Base-by-base conservation (phyloP, 1,284 basidiomycete species). In the Hortiboletus rubellus region DNA sequence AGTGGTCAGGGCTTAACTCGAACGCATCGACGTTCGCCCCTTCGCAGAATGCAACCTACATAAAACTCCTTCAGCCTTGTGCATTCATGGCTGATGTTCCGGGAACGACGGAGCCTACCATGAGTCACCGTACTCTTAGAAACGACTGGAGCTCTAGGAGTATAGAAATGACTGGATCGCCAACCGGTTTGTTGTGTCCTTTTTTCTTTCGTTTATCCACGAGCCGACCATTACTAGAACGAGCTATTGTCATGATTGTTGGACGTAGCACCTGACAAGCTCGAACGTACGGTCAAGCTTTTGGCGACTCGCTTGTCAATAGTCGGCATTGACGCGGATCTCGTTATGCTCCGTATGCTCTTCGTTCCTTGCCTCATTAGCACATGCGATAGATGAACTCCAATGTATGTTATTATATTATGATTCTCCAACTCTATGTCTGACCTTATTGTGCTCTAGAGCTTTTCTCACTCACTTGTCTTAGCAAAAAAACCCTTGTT, bases 401-500 rank as follows among this genome's bases (percentile, higher is more conserved):
- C 0, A 57, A 44, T 31, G 61, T 63, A 33, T 34, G 50, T 52
- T 14, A 17, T 10, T 27, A 18, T 41, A 14, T 6, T n/a, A 30
- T 8, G 3, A 15, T 31, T 8, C 9, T 15, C 18, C 2, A 43
- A 31, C n/a, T 9, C 24, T 10, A 5, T 6, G 7, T 15, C 38
- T 33, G 15, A 41, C 7, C 22, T 5, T 8, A 3, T 22, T 3
- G 22, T 17, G 3, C 17, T 6, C 22, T 34, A 34, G 68, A 57
- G 50, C 11, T 73, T 78, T 53, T 68, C 71, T 0, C 72, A 77
- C 43, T 72, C 69, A 6, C 58, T 79, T 4, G 74, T 69, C 22
- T 22, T 22, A 22, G 22, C 1, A 22, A 3, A 22, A 22, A 22
- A 18, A 18, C 18, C 18, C 18, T 3, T 3, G 22, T 22, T 3